These are phyloP conservation scores for Candida piceae DNA, from an alignment of 805 yeast genomes.

Conservation along the genomic window DNA sequence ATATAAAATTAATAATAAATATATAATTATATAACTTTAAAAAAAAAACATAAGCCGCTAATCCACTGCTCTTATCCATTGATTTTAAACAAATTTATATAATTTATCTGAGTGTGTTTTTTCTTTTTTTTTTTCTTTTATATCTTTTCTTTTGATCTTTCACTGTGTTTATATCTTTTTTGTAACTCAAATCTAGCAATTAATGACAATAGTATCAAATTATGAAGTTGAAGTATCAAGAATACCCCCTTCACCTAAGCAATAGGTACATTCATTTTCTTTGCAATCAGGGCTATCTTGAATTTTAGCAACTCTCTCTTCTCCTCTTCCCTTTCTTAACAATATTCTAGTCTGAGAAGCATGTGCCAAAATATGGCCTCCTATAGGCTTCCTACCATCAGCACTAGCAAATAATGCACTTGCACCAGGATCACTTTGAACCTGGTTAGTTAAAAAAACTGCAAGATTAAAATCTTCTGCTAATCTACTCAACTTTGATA, in stretches of 20 bases:
- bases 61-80: too few relatives aligned
- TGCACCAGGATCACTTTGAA: constrained; percentile 83
- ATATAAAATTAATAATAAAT: too few relatives aligned
- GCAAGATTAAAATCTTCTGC: constrained; percentile 80
- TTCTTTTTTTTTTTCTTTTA: too few relatives aligned
- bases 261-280: constrained; percentile 71
- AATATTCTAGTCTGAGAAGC: constrained; percentile 74
- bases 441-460: constrained; percentile 70
- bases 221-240: constrained; percentile 5
- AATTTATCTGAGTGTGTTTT: too few relatives aligned
- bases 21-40: too few relatives aligned
- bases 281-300: constrained; percentile 83
- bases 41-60: too few relatives aligned
- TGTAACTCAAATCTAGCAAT: too few relatives aligned
- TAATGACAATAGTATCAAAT: too few relatives aligned
- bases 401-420: constrained; percentile 73
- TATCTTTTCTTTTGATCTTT: too few relatives aligned
- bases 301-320: constrained; percentile 73
- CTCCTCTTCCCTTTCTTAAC: constrained; percentile 70
- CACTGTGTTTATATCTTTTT: too few relatives aligned
- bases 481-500: constrained; percentile 47
- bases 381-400: constrained; percentile 80
- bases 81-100: too few relatives aligned
- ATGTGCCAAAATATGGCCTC: constrained; percentile 79
- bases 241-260: constrained; percentile 46